These are phyloP conservation scores for Austroboletus eburneus DNA, from an alignment of 768 basidiomycete genomes.

Conservation along the genomic window DNA sequence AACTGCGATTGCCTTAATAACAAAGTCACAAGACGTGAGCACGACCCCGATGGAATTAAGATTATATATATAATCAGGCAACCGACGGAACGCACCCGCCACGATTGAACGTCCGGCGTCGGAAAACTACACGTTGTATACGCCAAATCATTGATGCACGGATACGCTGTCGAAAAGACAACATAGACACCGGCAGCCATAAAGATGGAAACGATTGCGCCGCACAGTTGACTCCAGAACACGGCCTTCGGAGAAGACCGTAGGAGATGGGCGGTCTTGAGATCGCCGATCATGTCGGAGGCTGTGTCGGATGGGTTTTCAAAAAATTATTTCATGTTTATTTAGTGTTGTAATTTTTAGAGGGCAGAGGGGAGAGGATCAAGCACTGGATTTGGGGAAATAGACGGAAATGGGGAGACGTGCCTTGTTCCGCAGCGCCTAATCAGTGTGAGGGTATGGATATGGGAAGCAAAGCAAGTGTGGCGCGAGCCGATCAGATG, in stretches of 20 bases:
- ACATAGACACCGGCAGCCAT: conserved; percentile 55
- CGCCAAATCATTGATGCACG: conserved; percentile 43
- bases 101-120: conserved; percentile 23
- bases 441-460: not conserved
- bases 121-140: conserved; percentile 21
- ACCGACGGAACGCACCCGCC: conserved; percentile 8
- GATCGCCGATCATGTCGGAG: conserved; percentile 62
- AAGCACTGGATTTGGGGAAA: not conserved
- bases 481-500: not conserved
- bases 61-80: no score
- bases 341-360: not conserved
- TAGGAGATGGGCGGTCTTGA: conserved; percentile 68
- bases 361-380: not conserved
- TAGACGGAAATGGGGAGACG: not conserved
- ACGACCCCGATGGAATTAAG: no score
- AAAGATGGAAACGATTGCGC: conserved; percentile 58
- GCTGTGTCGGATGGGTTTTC: conserved; percentile 20
- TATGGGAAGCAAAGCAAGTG: not conserved
- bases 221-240: conserved; percentile 56
- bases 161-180: conserved; percentile 57
- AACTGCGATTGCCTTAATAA: conserved; percentile 18
- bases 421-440: conserved; percentile 25
- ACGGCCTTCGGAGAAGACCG: conserved; percentile 60
- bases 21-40: no score
- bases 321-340: no score